Evolutionary conservation across 2,329 filamentous ascomycete genomes (phyloP).

Genomic region (Uncinocarpus reesii): DNA sequence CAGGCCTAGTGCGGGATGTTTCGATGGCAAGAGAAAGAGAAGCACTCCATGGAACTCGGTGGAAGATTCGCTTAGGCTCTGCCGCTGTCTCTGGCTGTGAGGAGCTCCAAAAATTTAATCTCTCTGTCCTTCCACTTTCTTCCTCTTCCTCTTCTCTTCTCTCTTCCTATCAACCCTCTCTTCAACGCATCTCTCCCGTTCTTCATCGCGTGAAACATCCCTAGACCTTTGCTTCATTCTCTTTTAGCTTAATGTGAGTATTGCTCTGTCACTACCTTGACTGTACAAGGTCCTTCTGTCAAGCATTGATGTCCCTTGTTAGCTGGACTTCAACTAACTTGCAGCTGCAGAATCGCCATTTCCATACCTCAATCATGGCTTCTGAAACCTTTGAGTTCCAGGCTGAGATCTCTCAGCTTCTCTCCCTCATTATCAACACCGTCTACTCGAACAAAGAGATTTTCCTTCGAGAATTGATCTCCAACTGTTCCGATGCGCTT

Average conservation of each 20-base stretch:
- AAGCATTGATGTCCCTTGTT: not conserved
- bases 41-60: conserved; percentile 18
- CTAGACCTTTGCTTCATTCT: conserved; percentile 7
- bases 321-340: not conserved
- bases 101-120: conserved; percentile 13
- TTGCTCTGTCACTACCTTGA: not conserved
- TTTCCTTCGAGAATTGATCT: conserved; percentile 96
- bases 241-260: conserved; percentile 11
- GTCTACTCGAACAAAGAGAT: conserved; percentile 99
- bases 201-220: conserved; percentile 10
- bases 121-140: conserved; percentile 15
- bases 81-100: conserved; percentile 9
- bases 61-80: conserved; percentile 19
- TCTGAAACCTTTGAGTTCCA: conserved; percentile 98
- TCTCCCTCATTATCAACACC: conserved; percentile 99
- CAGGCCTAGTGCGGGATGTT: conserved; percentile 7
- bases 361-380: conserved; percentile 56
- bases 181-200: conserved; percentile 17
- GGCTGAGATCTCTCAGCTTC: conserved; percentile 99
- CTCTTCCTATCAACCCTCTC: conserved; percentile 16
- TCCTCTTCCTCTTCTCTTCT: conserved; percentile 16
- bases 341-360: conserved; percentile 5
- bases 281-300: not conserved
- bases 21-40: conserved; percentile 2
- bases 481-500: conserved; percentile 96